These are phyloP conservation scores for Fraxinus cuspidata DNA, from an alignment of 257 asterid species.

Conservation along the genomic window DNA sequence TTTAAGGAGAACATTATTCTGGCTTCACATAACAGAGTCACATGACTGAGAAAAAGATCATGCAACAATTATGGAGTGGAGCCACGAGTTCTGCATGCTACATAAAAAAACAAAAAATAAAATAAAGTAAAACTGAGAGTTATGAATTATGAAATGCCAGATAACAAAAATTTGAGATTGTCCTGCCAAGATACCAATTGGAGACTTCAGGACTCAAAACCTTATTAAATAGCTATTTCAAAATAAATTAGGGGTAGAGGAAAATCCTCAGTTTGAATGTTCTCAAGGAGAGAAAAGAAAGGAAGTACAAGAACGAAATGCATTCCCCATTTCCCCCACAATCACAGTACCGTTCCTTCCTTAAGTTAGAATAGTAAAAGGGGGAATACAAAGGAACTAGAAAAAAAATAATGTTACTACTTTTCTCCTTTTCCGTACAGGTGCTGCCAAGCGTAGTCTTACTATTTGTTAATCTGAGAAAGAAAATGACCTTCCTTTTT, in stretches of 20 bases:
- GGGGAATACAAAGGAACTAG: neutral
- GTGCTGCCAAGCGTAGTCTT: neutral
- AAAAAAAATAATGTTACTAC: neutral
- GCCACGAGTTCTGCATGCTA: constrained; percentile 1
- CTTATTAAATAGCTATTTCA: neutral
- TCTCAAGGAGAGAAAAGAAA: neutral
- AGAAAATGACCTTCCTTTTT: neutral
- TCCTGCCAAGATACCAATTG: neutral
- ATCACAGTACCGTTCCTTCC: neutral
- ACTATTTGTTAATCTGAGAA: neutral
- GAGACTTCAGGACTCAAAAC: neutral
- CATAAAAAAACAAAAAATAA: neutral
- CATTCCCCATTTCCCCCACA: neutral
- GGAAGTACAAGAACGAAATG: neutral
- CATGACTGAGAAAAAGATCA: constrained; percentile 12
- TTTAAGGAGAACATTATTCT: constrained; percentile 34
- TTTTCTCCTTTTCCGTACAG: neutral
- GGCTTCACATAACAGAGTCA: constrained; percentile 26
- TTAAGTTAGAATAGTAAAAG: neutral
- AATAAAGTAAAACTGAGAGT: neutral
- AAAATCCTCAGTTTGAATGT: neutral
- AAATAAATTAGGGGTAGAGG: neutral
- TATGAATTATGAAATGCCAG: neutral
- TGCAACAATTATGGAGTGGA: constrained; percentile 27
- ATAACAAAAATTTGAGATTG: neutral